phyloP scores from a whole-genome alignment of 345 rosid species.

The Camelina hispida region DNA sequence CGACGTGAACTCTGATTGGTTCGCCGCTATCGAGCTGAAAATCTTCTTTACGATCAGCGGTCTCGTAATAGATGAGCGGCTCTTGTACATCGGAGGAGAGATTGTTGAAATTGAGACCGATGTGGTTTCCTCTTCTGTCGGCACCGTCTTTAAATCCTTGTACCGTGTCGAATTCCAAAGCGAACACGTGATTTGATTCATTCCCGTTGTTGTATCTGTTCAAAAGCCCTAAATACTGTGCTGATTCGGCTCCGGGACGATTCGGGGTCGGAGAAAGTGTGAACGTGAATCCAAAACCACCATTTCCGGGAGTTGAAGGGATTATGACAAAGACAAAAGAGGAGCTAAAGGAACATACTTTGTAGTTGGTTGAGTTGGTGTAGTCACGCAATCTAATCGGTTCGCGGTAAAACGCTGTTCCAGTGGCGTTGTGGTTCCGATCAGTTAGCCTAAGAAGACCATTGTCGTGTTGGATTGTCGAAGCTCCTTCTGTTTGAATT shows the following conservation, averaged over 20 bases:
- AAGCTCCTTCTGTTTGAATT: slow-evolving; percentile 30
- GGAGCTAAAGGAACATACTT: slow-evolving; percentile 54
- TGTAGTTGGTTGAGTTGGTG: slow-evolving; percentile 6
- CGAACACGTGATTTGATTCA: slow-evolving; percentile 51
- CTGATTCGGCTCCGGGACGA: slow-evolving; percentile 50
- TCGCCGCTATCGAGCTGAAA: slow-evolving; percentile 49
- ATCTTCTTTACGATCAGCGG: slow-evolving; percentile 23
- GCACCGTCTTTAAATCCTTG: slow-evolving; percentile 47
- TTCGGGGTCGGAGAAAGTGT: slow-evolving; percentile 49
- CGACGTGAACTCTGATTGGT: slow-evolving; percentile 61
- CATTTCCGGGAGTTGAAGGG: slow-evolving; percentile 42
- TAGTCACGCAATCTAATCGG: slow-evolving; percentile 28
- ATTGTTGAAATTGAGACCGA: slow-evolving; percentile 63
- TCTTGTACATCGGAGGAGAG: slow-evolving; percentile 29
- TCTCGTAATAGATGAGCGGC: slow-evolving; percentile 40
- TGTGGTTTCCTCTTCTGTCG: slow-evolving; percentile 53
- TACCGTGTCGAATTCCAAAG: slow-evolving; percentile 68
- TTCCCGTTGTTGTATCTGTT: slow-evolving; percentile 38
- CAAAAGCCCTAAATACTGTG: slow-evolving; percentile 60
- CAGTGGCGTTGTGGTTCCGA: slow-evolving; percentile 26
- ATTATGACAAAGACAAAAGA: slow-evolving; percentile 56
- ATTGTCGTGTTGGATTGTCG: slow-evolving; percentile 11
- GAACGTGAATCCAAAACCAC: slow-evolving; percentile 66
- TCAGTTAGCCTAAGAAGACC: slow-evolving; percentile 39
- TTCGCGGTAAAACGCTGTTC: slow-evolving; percentile 40